Evolutionary conservation across 2,329 filamentous ascomycete species (phyloP).

Genomic region (Cryphonectria parasitica): DNA sequence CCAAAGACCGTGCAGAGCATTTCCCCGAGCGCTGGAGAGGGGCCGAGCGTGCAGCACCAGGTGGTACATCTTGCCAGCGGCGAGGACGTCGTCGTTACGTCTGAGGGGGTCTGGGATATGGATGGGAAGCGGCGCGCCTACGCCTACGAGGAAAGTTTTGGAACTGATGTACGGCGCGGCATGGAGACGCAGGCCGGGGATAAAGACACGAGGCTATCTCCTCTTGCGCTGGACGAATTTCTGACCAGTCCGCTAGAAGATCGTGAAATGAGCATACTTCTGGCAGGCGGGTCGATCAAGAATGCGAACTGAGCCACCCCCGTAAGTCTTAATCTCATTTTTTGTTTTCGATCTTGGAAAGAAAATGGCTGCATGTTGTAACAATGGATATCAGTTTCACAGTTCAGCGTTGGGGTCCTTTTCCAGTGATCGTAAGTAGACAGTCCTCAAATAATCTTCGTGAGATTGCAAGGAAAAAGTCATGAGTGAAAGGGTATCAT

Average conservation of each 20-base stretch:
- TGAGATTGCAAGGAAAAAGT: background rate
- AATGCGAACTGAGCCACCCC: background rate
- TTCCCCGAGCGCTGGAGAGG: background rate
- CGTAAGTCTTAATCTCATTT: background rate
- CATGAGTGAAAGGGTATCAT: background rate
- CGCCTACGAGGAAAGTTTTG: background rate
- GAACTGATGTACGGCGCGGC: background rate
- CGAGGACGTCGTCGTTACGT: conserved; percentile 48
- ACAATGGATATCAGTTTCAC: too few species aligned
- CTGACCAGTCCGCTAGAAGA: background rate
- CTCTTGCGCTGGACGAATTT: background rate
- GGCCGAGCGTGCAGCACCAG: conserved; percentile 36
- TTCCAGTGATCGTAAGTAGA: too few species aligned
- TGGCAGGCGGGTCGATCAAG: background rate
- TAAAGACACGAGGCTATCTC: background rate
- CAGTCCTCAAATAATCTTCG: background rate
- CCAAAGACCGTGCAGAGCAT: background rate
- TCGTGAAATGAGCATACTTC: too few species aligned
- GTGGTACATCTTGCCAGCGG: conserved; percentile 47
- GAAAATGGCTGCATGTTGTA: background rate
- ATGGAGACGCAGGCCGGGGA: background rate
- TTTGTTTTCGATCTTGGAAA: background rate
- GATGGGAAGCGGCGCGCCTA: background rate
- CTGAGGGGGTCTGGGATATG: conserved; percentile 42
- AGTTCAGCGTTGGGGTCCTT: too few species aligned